Evolutionary conservation across 495 filamentous ascomycete species (phyloP).

Genomic region (Hypoxylon lenormandii): DNA sequence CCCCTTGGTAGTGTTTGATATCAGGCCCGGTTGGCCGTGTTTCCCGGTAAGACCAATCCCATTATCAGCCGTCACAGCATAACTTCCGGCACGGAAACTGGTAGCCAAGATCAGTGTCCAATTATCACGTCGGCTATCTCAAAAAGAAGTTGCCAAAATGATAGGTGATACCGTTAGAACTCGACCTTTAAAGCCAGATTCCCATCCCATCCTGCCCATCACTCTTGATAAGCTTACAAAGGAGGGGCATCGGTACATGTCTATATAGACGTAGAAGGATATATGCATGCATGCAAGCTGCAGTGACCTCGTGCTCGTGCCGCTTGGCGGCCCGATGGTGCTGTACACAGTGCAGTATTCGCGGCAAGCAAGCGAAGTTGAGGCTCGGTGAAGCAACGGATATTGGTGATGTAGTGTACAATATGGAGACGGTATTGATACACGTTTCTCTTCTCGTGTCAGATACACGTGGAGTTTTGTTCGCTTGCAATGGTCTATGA

Average conservation of each 20-base stretch:
- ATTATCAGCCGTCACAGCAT: not conserved
- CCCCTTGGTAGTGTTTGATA: no score
- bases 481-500: constrained; percentile 23
- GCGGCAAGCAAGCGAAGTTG: not conserved
- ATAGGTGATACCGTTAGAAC: constrained; percentile 11
- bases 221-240: not conserved
- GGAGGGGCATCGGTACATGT: constrained; percentile 7
- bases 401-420: constrained; percentile 3
- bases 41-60: not conserved
- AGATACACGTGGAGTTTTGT: constrained; percentile 32
- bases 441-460: constrained; percentile 21
- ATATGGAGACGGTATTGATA: constrained; percentile 10
- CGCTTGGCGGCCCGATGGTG: constrained; percentile 35
- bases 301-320: constrained; percentile 43
- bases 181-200: constrained; percentile 14
- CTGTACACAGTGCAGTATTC: constrained; percentile 15
- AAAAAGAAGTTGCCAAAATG: constrained; percentile 18
- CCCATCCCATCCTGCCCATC: no score
- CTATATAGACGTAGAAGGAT: constrained; percentile 14
- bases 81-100: not conserved
- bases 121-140: constrained; percentile 32
- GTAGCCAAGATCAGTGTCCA: not conserved
- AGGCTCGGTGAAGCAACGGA: constrained; percentile 23
- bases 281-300: constrained; percentile 42
- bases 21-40: no score